Evolutionary conservation across 345 rosid species (phyloP).

Genomic region (Odontarrhena argentea): DNA sequence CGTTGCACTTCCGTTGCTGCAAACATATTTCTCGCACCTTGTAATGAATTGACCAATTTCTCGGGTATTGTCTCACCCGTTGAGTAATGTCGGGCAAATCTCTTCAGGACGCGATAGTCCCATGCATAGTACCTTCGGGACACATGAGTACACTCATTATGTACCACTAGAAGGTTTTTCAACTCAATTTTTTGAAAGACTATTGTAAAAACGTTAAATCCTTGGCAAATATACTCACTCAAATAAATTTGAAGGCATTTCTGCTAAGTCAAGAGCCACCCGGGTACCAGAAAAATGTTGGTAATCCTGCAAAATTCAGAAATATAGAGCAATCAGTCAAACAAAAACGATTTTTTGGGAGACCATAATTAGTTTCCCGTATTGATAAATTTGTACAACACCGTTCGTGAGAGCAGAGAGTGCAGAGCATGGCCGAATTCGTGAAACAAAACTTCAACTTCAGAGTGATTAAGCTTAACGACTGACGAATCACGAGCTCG

Average conservation of each 20-base stretch:
- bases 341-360: slow-evolving; percentile 12
- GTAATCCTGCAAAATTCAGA: slow-evolving; percentile 62
- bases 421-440: slow-evolving; percentile 99
- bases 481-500: slow-evolving; percentile 54
- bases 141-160: slow-evolving; percentile 27
- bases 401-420: slow-evolving; percentile 92
- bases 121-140: slow-evolving; percentile 76
- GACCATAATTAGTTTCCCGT: neutral
- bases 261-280: slow-evolving; percentile 92
- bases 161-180: neutral
- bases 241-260: slow-evolving; percentile 88
- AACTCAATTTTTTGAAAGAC: slow-evolving; percentile 3
- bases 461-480: slow-evolving; percentile 80
- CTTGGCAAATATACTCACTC: slow-evolving; percentile 69
- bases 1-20: slow-evolving; percentile 95
- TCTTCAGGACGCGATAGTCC: slow-evolving; percentile 80
- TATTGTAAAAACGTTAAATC: neutral
- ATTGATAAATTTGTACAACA: slow-evolving; percentile 38
- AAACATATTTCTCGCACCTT: slow-evolving; percentile 86
- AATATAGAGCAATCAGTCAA: slow-evolving; percentile 22
- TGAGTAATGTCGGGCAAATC: slow-evolving; percentile 82
- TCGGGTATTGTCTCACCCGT: slow-evolving; percentile 86
- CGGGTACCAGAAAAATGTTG: slow-evolving; percentile 97
- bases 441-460: slow-evolving; percentile 91
- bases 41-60: slow-evolving; percentile 78